phyloP scores from a whole-genome alignment of 2,329 filamentous ascomycete genomes.

The Pyrenophora seminiperda region DNA sequence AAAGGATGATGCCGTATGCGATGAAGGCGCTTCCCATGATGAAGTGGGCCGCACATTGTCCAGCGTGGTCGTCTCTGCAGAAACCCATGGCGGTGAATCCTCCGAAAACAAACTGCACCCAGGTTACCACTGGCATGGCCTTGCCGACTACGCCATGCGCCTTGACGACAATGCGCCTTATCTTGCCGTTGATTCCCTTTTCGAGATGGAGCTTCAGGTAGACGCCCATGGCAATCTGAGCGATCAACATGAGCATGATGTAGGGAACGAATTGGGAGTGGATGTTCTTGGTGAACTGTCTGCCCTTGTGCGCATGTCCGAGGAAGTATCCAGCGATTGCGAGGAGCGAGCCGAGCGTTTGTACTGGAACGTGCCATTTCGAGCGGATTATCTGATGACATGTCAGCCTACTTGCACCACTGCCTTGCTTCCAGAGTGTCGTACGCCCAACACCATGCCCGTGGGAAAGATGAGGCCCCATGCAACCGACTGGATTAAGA shows the following conservation, averaged over 20 bases:
- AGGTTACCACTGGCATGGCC: slow-evolving; percentile 80
- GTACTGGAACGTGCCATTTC: slow-evolving; percentile 91
- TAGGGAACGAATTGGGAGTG: slow-evolving; percentile 81
- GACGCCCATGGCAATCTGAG: slow-evolving; percentile 78
- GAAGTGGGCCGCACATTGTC: slow-evolving; percentile 94
- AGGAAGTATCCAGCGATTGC: slow-evolving; percentile 87
- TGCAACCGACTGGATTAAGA: slow-evolving; percentile 81
- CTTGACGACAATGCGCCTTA: slow-evolving; percentile 72
- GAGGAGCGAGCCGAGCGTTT: slow-evolving; percentile 74
- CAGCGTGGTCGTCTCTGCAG: slow-evolving; percentile 87
- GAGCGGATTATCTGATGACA: slow-evolving; percentile 77
- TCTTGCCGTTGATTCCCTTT: slow-evolving; percentile 77
- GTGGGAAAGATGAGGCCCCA: slow-evolving; percentile 93
- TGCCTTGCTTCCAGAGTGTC: slow-evolving; percentile 36
- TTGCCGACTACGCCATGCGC: slow-evolving; percentile 85
- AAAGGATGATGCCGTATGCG: slow-evolving; percentile 86
- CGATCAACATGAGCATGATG: slow-evolving; percentile 77
- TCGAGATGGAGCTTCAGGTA: slow-evolving; percentile 91
- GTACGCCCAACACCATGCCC: slow-evolving; percentile 92
- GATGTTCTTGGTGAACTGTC: slow-evolving; percentile 73
- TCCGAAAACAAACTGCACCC: slow-evolving; percentile 95
- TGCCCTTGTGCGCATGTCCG: slow-evolving; percentile 86
- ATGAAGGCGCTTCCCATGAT: slow-evolving; percentile 99
- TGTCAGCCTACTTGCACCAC: not conserved
- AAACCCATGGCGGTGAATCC: slow-evolving; percentile 92